Evolutionary conservation across 2,329 filamentous ascomycete species (phyloP).

Genomic region (Venturiaceae sp.): DNA sequence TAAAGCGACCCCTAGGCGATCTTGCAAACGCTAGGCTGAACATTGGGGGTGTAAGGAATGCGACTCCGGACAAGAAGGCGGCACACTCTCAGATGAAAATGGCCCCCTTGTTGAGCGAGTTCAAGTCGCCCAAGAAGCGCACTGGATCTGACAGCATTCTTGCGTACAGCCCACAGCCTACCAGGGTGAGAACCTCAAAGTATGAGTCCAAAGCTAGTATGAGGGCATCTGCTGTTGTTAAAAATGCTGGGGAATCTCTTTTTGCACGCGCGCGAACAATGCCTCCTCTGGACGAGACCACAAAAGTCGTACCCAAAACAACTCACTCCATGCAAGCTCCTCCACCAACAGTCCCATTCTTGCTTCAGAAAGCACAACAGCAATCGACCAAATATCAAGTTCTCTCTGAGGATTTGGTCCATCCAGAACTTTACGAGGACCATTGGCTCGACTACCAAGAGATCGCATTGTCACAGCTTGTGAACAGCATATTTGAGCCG

Average conservation of each 20-base stretch:
- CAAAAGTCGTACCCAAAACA: neutral
- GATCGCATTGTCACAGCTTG: conserved; percentile 47
- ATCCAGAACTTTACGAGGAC: conserved; percentile 52
- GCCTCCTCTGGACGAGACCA: neutral
- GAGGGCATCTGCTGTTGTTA: neutral
- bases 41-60: conserved; percentile 3
- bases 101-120: neutral
- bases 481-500: conserved; percentile 45
- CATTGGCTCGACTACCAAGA: conserved; percentile 55
- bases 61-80: neutral
- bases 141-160: conserved; percentile 4
- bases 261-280: neutral
- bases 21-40: neutral
- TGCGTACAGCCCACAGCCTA: conserved; percentile 5
- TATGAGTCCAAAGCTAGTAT: neutral
- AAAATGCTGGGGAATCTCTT: neutral
- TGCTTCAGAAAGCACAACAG: neutral
- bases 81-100: neutral
- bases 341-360: neutral
- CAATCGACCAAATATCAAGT: conserved; percentile 33
- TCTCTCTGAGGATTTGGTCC: conserved; percentile 42
- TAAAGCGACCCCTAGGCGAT: neutral
- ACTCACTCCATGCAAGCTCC: neutral
- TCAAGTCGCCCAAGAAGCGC: conserved; percentile 3
- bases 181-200: neutral